These are phyloP conservation scores for Diplodia intermedia DNA, from an alignment of 2,329 filamentous ascomycete species.

Conservation along the genomic window DNA sequence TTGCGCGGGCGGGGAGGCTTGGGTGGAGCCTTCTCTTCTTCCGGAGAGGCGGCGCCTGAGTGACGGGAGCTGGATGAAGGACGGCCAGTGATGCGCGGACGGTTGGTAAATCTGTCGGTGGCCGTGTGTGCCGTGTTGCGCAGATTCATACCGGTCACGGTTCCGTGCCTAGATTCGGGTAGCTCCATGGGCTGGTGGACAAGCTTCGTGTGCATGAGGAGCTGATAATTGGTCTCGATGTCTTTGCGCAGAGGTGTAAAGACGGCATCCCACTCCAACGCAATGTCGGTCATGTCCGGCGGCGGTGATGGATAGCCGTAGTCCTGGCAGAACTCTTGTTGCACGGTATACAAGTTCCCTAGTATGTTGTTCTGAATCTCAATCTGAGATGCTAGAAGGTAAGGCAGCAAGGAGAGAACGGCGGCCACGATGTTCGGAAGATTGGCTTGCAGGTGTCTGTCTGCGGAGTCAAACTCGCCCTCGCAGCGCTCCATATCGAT, in stretches of 20 bases:
- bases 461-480: conserved; percentile 76
- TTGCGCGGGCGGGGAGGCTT: conserved; percentile 29
- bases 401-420: conserved; percentile 75
- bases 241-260: conserved; percentile 71
- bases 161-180: conserved; percentile 53
- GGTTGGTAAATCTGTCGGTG: conserved; percentile 41
- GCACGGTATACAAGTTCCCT: conserved; percentile 76
- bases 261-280: conserved; percentile 68
- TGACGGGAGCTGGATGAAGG: conserved; percentile 40
- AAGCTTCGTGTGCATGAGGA: conserved; percentile 72
- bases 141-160: conserved; percentile 56
- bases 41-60: neutral
- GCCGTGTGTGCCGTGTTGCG: conserved; percentile 45
- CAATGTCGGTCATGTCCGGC: conserved; percentile 74
- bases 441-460: conserved; percentile 73
- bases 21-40: conserved; percentile 22
- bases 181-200: conserved; percentile 63
- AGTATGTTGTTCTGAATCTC: conserved; percentile 79
- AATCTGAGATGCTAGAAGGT: conserved; percentile 72
- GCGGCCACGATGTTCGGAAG: conserved; percentile 75
- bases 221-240: conserved; percentile 66
- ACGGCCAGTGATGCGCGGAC: conserved; percentile 21
- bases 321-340: conserved; percentile 75
- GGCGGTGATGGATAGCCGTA: conserved; percentile 74
- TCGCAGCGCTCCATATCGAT: conserved; percentile 69